phyloP scores from a whole-genome alignment of 202 grass and related monocot species.

The Zizania palustris region DNA sequence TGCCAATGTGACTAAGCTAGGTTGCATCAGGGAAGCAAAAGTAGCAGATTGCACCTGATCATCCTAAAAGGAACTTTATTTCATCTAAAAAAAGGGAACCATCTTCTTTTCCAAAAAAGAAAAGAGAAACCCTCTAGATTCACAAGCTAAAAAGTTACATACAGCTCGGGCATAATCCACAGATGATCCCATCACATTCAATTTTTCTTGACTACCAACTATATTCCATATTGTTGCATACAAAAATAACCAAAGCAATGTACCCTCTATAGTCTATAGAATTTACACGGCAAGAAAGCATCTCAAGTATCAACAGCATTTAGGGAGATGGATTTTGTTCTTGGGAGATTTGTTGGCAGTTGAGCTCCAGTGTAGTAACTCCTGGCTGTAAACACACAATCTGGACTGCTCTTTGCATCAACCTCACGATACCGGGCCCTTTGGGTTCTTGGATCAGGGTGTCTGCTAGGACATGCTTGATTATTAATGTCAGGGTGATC shows the following conservation, averaged over 20 bases:
- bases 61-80: background rate
- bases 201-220: constrained; percentile 31
- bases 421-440: constrained; percentile 53
- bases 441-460: constrained; percentile 45
- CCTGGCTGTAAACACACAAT: constrained; percentile 52
- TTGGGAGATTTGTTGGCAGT: constrained; percentile 52
- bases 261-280: constrained; percentile 40
- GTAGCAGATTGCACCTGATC: constrained; percentile 25
- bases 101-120: background rate
- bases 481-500: constrained; percentile 29
- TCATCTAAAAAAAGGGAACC: background rate
- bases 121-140: constrained; percentile 27
- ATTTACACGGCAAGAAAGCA: constrained; percentile 43
- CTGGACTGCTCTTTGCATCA: constrained; percentile 29
- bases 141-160: constrained; percentile 38
- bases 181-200: constrained; percentile 32
- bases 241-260: constrained; percentile 50
- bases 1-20: background rate
- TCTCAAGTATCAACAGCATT: constrained; percentile 47
- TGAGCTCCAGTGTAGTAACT: constrained; percentile 40
- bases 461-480: constrained; percentile 24
- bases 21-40: background rate
- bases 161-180: constrained; percentile 42
- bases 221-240: constrained; percentile 45
- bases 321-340: constrained; percentile 59